Base-by-base conservation (phyloP, 768 basidiomycete genomes). In the Pleurotus giganteus region DNA sequence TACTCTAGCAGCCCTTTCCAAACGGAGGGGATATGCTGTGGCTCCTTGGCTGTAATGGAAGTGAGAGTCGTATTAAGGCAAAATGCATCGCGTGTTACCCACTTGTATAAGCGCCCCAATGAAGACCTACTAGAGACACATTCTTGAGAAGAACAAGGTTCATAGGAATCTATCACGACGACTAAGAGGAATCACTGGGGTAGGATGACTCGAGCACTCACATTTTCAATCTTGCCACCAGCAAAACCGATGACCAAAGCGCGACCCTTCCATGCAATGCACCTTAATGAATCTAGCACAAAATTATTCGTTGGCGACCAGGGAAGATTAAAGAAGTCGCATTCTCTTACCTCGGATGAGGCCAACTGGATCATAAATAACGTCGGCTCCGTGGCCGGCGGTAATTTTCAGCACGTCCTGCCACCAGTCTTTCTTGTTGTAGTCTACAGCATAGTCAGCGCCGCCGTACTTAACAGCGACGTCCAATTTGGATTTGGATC, bases 231-330 rank as follows among this genome's bases (percentile, higher is more conserved):
- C 11, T 77, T 70, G 3, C 91, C 91, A 5, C 80, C 89, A 3
- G 89, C 92, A 68, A 95, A 98, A 4, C 96, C 97, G 49, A 99
- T 86, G n/a, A 98, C 89, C 9, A 99, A 63, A 1, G 89, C 86
- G 12, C 96, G 82, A 1, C 95, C 94, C 67, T 95, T 94, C 86
- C 95, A 98, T 0, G 89, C 90, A 54, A 94, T 91, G 66, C 94
- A 96, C 66, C 95, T 98, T 54, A 98, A 66, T 44, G 81, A 88
- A 66, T 92, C 94, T 91, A 42, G 53, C 32, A 44, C 46, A 6
- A 54, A 32, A 9, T 50, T 21, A 49, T 19, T 36, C 2, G 6
- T 28, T 4, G 44, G 19, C 12, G 19, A n/a, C 27, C 29, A 51
- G 34, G 9, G 27, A 24, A 29, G 13, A 46, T 46, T n/a, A 36